Evolutionary conservation across 2,329 filamentous ascomycete genomes (phyloP), one percentile per base, ranked within the genome.

Genomic region (Ophiostoma himal-ulmi): DNA sequence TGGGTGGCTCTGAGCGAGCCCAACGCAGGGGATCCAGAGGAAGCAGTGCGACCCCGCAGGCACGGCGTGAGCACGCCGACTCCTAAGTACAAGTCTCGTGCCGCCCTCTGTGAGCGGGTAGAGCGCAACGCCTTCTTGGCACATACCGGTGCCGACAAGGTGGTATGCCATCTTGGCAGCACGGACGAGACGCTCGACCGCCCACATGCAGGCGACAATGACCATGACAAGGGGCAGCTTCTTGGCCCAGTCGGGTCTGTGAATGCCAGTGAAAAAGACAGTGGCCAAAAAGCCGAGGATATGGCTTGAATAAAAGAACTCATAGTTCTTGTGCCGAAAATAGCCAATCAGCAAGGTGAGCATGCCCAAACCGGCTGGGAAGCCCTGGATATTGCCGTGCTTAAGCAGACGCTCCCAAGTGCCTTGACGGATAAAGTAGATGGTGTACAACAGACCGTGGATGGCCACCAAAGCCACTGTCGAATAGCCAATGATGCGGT

Each of bases 21-120:
- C 81, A 44, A 88, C 80, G 7, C 78, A 78, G 0, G 86, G 87
- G 8, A 89, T 81, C 84, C 85, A 88, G 36, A 89, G 77, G 75
- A 86, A 88, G 72, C 83, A 85, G 75, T 89, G 86, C 69, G 83
- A 82, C 4, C 85, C 86, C 1, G 86, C 81, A 1, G 5, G 82
- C 81, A 6, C 76, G 73, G 1, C 77, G 76, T 0, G 80, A 71
- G 1, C 81, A 80, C 13, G 34, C 5, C 44, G 62, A 34, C 82
- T 80, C 73, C 83, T 82, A 20, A 86, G 77, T 1, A 83, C 75
- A 1, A 86, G 76, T 20, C 81, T 78, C 1, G 81, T 82, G 20
- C 81, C 83, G 3, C 80, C 79, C 20, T 81, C 77, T 1, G 82
- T 77, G 2, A 86, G 78, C 8, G 83, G 78, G 44, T 79, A 79